A percentile compares a stretch with the other conserved stretches of the same genome.
Conservation (phyloP, 768 basidiomycete genomes). For the Lactarius hatsudake region DNA sequence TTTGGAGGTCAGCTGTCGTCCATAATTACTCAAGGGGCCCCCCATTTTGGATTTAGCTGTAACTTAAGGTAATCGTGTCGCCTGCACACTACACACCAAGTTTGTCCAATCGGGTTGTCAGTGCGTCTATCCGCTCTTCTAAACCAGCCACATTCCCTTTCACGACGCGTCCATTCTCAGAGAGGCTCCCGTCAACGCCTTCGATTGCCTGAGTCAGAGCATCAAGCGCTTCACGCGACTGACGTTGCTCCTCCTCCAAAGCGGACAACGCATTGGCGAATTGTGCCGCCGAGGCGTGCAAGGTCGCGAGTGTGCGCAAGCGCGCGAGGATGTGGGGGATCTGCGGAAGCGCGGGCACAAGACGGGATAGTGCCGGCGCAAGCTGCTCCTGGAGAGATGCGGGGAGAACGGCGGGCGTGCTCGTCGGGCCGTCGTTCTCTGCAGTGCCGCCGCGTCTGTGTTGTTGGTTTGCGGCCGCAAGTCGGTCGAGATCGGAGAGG, state of each 20-base stretch:
- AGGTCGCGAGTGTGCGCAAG: constrained; percentile 72
- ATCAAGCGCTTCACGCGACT: constrained; percentile 56
- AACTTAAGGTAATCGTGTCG: neutral
- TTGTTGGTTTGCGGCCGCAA: constrained; percentile 42
- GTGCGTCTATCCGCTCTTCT: constrained; percentile 52
- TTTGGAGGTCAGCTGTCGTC: too few relatives aligned
- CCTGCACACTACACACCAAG: constrained; percentile 28
- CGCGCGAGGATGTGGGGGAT: constrained; percentile 90
- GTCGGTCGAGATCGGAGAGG: constrained; percentile 87
- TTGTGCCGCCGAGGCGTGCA: constrained; percentile 80
- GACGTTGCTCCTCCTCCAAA: constrained; percentile 72
- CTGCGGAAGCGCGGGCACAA: constrained; percentile 71
- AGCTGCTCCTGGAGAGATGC: constrained; percentile 55
- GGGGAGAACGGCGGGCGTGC: constrained; percentile 26
- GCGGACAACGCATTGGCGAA: constrained; percentile 65
- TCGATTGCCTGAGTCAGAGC: constrained; percentile 68
- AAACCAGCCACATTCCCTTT: constrained; percentile 72
- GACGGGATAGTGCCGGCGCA: constrained; percentile 64
- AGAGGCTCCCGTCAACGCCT: constrained; percentile 72
- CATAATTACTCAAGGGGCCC: too few relatives aligned
- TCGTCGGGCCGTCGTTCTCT: constrained; percentile 12
- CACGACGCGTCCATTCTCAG: constrained; percentile 67
- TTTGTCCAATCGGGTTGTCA: constrained; percentile 45
- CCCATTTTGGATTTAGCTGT: too few relatives aligned
- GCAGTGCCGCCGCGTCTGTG: constrained; percentile 37